Evolutionary conservation across 768 basidiomycete species (phyloP).

Genomic region (Rhizopogon vesiculosus): DNA sequence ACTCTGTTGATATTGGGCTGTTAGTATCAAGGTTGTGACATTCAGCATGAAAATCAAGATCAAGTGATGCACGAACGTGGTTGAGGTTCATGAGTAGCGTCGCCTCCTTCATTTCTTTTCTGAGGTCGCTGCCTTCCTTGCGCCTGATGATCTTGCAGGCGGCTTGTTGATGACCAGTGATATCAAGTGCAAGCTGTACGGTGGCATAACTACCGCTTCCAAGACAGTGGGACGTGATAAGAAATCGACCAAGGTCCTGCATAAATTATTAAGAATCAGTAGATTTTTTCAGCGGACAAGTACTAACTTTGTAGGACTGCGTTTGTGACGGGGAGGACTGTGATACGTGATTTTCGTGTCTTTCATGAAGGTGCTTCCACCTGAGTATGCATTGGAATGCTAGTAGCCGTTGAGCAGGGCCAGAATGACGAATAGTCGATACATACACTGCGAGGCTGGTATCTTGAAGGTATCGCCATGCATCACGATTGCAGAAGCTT

Average conservation of each 20-base stretch:
- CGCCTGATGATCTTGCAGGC: conserved; percentile 82
- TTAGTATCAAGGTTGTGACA: neutral
- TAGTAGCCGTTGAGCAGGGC: conserved; percentile 19
- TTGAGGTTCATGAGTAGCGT: conserved; percentile 64
- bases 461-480: conserved; percentile 69
- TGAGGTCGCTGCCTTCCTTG: conserved; percentile 35
- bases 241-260: conserved; percentile 61
- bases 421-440: neutral
- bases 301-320: conserved; percentile 47
- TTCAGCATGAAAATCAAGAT: neutral
- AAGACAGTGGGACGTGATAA: conserved; percentile 74
- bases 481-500: conserved; percentile 67
- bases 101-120: conserved; percentile 73
- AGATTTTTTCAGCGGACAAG: neutral
- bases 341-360: conserved; percentile 40
- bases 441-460: conserved; percentile 58
- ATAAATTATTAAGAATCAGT: neutral
- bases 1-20: conserved; percentile 83
- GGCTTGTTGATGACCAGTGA: conserved; percentile 59
- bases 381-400: conserved; percentile 65
- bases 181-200: conserved; percentile 74
- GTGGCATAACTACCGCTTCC: conserved; percentile 81
- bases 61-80: conserved; percentile 45
- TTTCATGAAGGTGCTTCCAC: conserved; percentile 49
- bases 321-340: conserved; percentile 58